Base-by-base conservation (phyloP, 2,329 filamentous ascomycete species). In the Helicocarpus griseus region DNA sequence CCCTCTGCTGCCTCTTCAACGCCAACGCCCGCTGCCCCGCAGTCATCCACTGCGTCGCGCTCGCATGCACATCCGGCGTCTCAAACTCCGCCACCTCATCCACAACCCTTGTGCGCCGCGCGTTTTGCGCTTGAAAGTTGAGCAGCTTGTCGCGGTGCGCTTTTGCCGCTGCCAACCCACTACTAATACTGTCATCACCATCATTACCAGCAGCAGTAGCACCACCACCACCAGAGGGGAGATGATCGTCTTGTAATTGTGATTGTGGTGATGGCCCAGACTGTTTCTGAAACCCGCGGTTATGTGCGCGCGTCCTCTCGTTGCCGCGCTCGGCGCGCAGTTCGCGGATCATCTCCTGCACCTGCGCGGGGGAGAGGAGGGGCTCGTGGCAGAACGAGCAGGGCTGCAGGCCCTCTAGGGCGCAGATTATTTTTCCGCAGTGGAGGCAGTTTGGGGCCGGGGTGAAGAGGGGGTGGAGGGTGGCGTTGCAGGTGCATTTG, bases 391-490 rank as follows among this genome's bases (percentile, higher is more conserved):
- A 98, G 63, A 87, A 96, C 0, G 91, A 96, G 67, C 93, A 98
- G 0, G 91, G 91, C 0, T 91, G 91, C 0, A 97, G 76, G 0
- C 93, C 93, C 69, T 98, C 90, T 62, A 93, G 90, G 22, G 95
- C 82, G 66, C 93, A 98, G 50, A 97, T 85, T 11, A 98, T 89
- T 66, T 97, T 97, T 53, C 93, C 93, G 61, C 93, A 98, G 41
- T 79, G 84, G 14, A 94, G 73, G 65, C 93, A 98, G 65, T 97
- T 98, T 0, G 93, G 93, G 0, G 90, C 89, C 0, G 91, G 89
- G n/a, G 81, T 81, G 41, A 96, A 85, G 2, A 97, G 78, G 0
- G 91, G 87, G 66, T 98, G 93, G 1, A 87, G 81, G 0, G 86
- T 83, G 0, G 87, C 93, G 62, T 94, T 89, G 67, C 93, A 98